These are phyloP conservation scores for Cystobasidium slooffiae DNA, from an alignment of 1,284 basidiomycete genomes.

Conservation along the genomic window DNA sequence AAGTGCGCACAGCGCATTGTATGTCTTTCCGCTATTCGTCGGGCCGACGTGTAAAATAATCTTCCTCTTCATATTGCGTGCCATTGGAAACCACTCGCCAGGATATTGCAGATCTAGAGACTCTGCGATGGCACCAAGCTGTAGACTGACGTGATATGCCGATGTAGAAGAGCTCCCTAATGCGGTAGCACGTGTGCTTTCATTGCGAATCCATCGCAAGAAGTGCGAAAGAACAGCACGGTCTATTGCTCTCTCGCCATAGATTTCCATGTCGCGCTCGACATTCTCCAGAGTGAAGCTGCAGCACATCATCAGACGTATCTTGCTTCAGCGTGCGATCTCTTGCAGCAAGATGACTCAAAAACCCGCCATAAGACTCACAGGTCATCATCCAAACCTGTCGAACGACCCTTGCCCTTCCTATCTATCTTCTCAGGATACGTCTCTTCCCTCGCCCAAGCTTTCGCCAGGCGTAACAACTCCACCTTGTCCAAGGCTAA, in stretches of 20 bases:
- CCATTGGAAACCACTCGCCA: slow-evolving; percentile 56
- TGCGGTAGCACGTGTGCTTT: not conserved
- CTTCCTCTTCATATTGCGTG: slow-evolving; percentile 67
- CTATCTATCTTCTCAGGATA: slow-evolving; percentile 9
- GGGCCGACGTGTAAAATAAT: slow-evolving; percentile 96
- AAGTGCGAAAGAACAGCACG: slow-evolving; percentile 38
- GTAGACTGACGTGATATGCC: slow-evolving; percentile 7
- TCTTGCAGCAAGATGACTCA: not conserved
- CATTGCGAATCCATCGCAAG: slow-evolving; percentile 26
- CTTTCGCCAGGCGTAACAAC: slow-evolving; percentile 24
- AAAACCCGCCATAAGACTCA: not conserved
- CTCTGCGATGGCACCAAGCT: slow-evolving; percentile 54
- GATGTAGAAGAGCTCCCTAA: not conserved
- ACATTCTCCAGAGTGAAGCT: slow-evolving; percentile 16
- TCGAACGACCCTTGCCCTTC: slow-evolving; percentile 20
- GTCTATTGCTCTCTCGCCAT: slow-evolving; percentile 35
- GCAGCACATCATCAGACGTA: not conserved
- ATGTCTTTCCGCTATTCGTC: slow-evolving; percentile 96
- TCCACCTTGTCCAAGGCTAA: slow-evolving; percentile 31
- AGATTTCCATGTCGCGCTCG: slow-evolving; percentile 20
- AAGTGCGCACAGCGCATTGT: slow-evolving; percentile 86
- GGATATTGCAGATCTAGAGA: slow-evolving; percentile 58
- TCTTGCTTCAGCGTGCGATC: not conserved
- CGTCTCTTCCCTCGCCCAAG: slow-evolving; percentile 21
- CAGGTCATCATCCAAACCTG: slow-evolving; percentile 7